phyloP scores from a whole-genome alignment of 2,329 filamentous ascomycete species.

The Hortaea werneckii region DNA sequence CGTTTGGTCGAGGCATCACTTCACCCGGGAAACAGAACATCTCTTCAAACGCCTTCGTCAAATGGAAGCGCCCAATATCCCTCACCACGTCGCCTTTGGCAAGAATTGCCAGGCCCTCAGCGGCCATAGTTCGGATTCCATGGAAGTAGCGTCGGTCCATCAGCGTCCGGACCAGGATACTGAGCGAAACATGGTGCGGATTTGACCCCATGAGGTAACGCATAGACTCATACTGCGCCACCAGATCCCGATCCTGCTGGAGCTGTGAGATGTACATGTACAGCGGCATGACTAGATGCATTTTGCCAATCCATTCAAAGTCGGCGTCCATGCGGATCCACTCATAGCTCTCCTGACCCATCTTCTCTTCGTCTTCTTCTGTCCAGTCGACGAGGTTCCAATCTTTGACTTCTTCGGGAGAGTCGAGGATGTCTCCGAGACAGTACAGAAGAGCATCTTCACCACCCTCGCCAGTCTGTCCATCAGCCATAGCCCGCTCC shows the following conservation, averaged over 20 bases:
- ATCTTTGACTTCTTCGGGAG: conserved; percentile 65
- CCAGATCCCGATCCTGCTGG: conserved; percentile 92
- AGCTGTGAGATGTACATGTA: conserved; percentile 98
- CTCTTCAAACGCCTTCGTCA: conserved; percentile 76
- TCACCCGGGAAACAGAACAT: conserved; percentile 77
- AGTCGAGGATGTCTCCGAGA: conserved; percentile 80
- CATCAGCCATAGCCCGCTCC: conserved; percentile 59
- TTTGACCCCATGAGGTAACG: conserved; percentile 27
- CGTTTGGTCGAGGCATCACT: conserved; percentile 70
- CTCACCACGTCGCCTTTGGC: conserved; percentile 46
- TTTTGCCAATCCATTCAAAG: conserved; percentile 92
- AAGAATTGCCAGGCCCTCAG: conserved; percentile 66
- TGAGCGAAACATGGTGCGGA: conserved; percentile 73
- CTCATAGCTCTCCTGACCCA: conserved; percentile 95
- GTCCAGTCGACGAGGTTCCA: conserved; percentile 89
- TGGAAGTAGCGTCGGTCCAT: conserved; percentile 91
- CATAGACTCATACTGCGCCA: conserved; percentile 58
- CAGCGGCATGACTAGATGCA: conserved; percentile 70
- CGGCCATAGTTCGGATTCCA: conserved; percentile 79
- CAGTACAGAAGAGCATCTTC: conserved; percentile 84
- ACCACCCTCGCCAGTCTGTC: conserved; percentile 42
- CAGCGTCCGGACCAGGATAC: conserved; percentile 77
- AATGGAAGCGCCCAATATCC: conserved; percentile 72
- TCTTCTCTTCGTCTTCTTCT: conserved; percentile 73
- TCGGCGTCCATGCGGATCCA: conserved; percentile 98